phyloP scores from a whole-genome alignment of 306 rosid species.

The Vigna mungo region DNA sequence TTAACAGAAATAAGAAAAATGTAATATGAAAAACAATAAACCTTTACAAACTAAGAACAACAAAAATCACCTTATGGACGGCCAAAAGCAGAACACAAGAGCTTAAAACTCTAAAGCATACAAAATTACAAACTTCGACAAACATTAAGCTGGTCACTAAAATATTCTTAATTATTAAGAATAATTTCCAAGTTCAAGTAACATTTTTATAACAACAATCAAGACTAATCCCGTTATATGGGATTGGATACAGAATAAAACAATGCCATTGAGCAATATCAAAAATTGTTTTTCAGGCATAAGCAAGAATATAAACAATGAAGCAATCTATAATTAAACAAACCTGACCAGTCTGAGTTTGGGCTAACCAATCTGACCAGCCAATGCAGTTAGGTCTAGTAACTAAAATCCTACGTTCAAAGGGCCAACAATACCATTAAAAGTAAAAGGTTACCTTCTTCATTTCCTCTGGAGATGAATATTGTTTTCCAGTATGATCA shows the following conservation, averaged over 20 bases:
- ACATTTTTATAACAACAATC: not conserved
- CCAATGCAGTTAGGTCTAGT: no score
- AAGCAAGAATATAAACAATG: not conserved
- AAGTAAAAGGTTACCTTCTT: slow-evolving; percentile 61
- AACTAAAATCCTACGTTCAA: no score
- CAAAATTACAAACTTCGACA: not conserved
- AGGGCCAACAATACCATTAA: slow-evolving; percentile 3
- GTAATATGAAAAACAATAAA: not conserved
- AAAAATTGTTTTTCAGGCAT: not conserved
- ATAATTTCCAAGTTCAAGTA: not conserved
- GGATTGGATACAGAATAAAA: not conserved
- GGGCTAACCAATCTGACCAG: not conserved
- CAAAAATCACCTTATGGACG: not conserved
- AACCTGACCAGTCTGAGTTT: not conserved
- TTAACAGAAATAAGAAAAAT: not conserved
- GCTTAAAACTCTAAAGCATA: slow-evolving; percentile 23
- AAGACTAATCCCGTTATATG: not conserved
- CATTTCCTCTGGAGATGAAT: slow-evolving; percentile 84
- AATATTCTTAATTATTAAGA: not conserved
- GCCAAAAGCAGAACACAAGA: no score
- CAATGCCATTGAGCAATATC: not conserved
- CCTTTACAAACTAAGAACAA: not conserved
- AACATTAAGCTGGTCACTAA: not conserved
- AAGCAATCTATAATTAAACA: not conserved
- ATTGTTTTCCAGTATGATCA: slow-evolving; percentile 90